Conservation (phyloP, 139 green algal species). For the Penium margaritaceum region DNA sequence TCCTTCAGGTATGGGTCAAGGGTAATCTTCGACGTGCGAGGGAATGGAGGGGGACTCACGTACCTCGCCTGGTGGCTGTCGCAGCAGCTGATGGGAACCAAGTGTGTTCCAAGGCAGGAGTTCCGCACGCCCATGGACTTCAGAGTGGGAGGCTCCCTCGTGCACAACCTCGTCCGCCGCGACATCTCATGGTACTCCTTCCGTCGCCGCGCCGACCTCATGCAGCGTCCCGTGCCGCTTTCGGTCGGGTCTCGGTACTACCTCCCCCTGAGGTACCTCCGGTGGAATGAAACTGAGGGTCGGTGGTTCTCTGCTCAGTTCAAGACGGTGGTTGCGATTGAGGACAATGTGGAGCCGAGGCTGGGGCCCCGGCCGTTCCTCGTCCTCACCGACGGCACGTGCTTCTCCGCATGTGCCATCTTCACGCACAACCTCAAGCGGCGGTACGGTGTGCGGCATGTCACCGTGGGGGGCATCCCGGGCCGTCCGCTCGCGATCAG, state of each 20-base stretch:
- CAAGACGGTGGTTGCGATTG: neutral
- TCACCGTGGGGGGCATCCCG: neutral
- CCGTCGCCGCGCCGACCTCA: too few species aligned
- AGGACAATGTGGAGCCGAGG: neutral
- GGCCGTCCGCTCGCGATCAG: neutral
- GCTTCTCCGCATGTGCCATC: conserved; percentile 1
- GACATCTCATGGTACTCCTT: neutral
- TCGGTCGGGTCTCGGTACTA: too few species aligned
- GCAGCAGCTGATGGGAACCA: neutral
- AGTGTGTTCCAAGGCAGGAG: neutral
- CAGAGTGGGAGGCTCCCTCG: neutral
- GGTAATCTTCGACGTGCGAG: neutral
- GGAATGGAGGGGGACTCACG: neutral
- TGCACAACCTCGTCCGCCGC: neutral
- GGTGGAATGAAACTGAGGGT: too few species aligned
- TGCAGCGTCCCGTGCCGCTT: too few species aligned
- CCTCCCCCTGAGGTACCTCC: too few species aligned
- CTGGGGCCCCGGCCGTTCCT: neutral
- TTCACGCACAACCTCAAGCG: neutral
- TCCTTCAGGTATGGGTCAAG: neutral
- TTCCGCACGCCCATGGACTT: neutral
- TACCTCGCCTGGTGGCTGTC: neutral
- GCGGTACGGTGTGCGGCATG: neutral
- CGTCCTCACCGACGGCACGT: neutral
- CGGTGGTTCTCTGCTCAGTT: neutral